A percentile compares a stretch with the other conserved stretches of the same genome.
Evolutionary conservation across 1,284 basidiomycete genomes (phyloP).

Genomic region (Ganoderma lucidum): DNA sequence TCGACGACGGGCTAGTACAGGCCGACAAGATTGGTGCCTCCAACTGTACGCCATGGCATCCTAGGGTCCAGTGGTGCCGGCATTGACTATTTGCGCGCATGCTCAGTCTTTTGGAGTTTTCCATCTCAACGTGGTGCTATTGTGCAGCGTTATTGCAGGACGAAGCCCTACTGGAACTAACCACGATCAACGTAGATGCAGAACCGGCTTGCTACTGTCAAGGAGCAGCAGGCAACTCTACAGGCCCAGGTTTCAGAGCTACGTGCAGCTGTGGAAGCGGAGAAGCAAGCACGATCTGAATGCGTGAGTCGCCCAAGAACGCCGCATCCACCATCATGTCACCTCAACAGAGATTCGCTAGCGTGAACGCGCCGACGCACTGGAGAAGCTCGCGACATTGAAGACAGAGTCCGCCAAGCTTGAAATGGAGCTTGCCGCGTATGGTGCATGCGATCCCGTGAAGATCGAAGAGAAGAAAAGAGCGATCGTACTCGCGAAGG

Average conservation of each 20-base stretch:
- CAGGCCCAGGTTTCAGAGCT: constrained; percentile 54
- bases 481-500: constrained; percentile 76
- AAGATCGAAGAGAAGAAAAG: constrained; percentile 80
- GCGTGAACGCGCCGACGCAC: constrained; percentile 60
- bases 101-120: constrained; percentile 90
- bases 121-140: constrained; percentile 85
- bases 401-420: constrained; percentile 65
- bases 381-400: constrained; percentile 58
- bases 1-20: constrained; percentile 85
- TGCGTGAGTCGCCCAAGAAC: constrained; percentile 56
- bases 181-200: constrained; percentile 54
- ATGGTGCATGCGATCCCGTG: constrained; percentile 84
- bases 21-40: constrained; percentile 91
- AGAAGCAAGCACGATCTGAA: constrained; percentile 66
- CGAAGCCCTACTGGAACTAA: background rate
- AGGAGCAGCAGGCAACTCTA: constrained; percentile 55
- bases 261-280: constrained; percentile 50
- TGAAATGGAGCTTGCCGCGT: constrained; percentile 74
- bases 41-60: constrained; percentile 68
- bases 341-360: constrained; percentile 40
- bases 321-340: background rate
- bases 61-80: background rate
- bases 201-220: constrained; percentile 62
- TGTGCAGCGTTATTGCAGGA: constrained; percentile 50
- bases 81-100: constrained; percentile 43